Base-by-base conservation (phyloP, 139 green algal genomes). In the Chlorella sp. region DNA sequence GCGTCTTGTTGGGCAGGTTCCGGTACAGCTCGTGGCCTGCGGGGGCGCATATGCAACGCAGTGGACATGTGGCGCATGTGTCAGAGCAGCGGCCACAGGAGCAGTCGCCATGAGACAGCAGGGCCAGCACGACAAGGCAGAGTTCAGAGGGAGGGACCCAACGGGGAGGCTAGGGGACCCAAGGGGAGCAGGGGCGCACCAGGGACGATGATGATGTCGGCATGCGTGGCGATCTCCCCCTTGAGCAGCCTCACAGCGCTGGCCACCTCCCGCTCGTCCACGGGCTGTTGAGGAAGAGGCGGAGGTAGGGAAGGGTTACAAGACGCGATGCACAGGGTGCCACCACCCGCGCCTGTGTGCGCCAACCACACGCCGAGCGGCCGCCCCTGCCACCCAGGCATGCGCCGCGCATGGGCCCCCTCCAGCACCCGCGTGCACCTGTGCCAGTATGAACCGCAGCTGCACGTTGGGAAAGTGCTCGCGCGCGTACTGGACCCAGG, bases 1-100 rank as follows among this genome's bases (percentile, higher is more conserved):
- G 70, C 33, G 87, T 90, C 69, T 92, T 92, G 61, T 73, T 79
- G 2, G 87, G 87, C 36, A 92, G 85, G 19, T 83, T 80, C 17
- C 45, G 67, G 64, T 92, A 92, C 1, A 31, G 42, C 38, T 92
- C 79, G 25, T 2, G 9, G 14, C 73, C 73, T 68, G 46, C 0
- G 35, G 11, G 21, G 8, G 70, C 6, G 53, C 2, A 8, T n/a
- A n/a, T n/a, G n/a, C n/a, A n/a, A n/a, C n/a, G n/a, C n/a, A n/a
- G n/a, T n/a, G n/a, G n/a, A n/a, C n/a, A n/a, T n/a, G n/a, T n/a
- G n/a, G n/a, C n/a, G n/a, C n/a, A n/a, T n/a, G n/a, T n/a, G n/a
- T n/a, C n/a, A n/a, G n/a, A n/a, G n/a, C n/a, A n/a, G n/a, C n/a
- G n/a, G n/a, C n/a, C n/a, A n/a, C n/a, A n/a, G n/a, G n/a, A n/a